Conservation (phyloP, 345 rosid species). For the Gossypium longicalyx region DNA sequence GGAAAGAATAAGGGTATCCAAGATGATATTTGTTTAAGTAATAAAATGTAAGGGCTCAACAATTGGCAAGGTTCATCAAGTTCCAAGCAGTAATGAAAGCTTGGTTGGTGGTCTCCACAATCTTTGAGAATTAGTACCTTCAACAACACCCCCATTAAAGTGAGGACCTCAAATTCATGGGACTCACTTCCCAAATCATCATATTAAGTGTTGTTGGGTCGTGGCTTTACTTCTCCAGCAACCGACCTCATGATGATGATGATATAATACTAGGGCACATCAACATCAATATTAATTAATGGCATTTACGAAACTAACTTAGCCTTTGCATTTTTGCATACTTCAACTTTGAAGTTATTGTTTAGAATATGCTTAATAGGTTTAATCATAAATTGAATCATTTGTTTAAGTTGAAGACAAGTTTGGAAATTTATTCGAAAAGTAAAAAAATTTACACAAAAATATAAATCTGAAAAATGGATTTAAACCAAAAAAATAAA, state of each 20-base stretch:
- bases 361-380: too few relatives aligned
- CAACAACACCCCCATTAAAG: background rate
- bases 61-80: background rate
- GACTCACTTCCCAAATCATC: background rate
- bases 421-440: fast-evolving
- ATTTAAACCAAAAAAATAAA: too few relatives aligned
- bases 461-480: fast-evolving
- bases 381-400: fast-evolving
- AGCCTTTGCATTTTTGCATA: too few relatives aligned
- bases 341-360: too few relatives aligned
- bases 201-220: background rate
- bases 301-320: background rate
- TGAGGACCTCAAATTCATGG: slow-evolving; percentile 7
- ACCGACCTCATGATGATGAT: slow-evolving; percentile 2
- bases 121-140: background rate
- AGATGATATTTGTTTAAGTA: too few relatives aligned
- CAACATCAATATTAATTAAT: background rate
- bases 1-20: too few relatives aligned
- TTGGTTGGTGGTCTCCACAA: background rate
- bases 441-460: fast-evolving
- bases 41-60: too few relatives aligned
- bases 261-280: background rate
- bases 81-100: background rate
- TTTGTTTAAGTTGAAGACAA: too few relatives aligned
- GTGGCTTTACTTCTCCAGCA: background rate